A percentile compares a stretch with the other conserved stretches of the same genome.
phyloP scores from a whole-genome alignment of 306 rosid genomes.

The Ziziphus jujuba region DNA sequence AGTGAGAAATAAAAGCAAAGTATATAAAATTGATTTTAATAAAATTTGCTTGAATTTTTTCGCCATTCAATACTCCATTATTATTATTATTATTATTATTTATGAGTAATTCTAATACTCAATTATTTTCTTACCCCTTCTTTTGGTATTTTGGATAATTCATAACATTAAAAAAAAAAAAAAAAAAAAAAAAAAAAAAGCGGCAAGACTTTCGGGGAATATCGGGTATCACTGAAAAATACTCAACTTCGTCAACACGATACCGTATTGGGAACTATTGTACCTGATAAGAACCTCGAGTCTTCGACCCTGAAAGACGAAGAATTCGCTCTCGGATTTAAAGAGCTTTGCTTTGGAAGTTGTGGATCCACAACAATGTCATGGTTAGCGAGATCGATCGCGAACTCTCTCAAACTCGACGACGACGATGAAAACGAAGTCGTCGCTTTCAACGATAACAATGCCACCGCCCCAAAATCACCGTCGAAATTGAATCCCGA shows the following conservation, averaged over 20 bases:
- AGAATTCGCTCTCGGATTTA: background rate
- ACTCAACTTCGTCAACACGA: constrained; percentile 17
- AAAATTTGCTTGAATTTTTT: no score
- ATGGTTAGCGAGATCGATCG: constrained; percentile 82
- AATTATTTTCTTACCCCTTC: no score
- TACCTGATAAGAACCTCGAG: constrained; percentile 15
- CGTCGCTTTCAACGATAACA: constrained; percentile 10
- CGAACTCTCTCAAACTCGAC: constrained; percentile 77
- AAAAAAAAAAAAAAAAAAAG: no score
- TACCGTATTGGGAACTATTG: constrained; percentile 23
- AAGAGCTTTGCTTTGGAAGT: constrained; percentile 8
- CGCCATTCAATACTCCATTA: no score
- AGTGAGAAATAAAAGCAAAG: no score
- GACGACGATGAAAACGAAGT: constrained; percentile 41
- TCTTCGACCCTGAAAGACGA: constrained; percentile 21
- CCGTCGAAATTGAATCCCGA: constrained; percentile 27
- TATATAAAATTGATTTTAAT: no score
- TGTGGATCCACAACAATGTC: constrained; percentile 49
- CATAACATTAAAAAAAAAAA: no score
- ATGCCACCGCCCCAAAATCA: constrained; percentile 32
- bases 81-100: no score
- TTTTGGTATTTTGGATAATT: no score
- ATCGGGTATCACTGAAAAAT: no score
- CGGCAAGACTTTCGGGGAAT: no score
- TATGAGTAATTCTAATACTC: no score